phyloP scores from a whole-genome alignment of 192 early-diverging fungal genomes.

The Mycoemilia scoparia region DNA sequence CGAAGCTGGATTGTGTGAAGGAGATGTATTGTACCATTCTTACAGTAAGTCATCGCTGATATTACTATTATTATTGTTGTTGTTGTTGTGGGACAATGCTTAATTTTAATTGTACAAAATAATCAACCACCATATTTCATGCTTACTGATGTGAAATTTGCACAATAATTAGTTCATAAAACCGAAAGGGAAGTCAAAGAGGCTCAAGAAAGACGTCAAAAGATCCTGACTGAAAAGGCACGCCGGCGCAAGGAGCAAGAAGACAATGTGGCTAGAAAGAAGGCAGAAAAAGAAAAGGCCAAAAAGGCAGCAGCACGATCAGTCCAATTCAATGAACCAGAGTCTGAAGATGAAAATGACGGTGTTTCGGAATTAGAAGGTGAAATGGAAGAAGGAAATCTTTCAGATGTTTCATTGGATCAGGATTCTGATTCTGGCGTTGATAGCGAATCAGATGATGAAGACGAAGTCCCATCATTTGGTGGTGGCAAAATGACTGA shows the following conservation, averaged over 20 bases:
- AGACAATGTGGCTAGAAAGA: constrained; percentile 63
- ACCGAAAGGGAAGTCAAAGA: constrained; percentile 52
- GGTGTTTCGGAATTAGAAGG: too few species aligned
- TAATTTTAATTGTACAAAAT: neutral
- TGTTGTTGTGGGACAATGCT: neutral
- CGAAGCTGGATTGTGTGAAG: constrained; percentile 69
- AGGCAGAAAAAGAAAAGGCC: constrained; percentile 35
- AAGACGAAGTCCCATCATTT: too few species aligned
- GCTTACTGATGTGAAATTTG: constrained; percentile 7
- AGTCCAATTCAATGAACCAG: too few species aligned
- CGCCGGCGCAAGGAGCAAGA: constrained; percentile 64
- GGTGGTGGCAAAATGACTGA: too few species aligned
- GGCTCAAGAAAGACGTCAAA: constrained; percentile 36
- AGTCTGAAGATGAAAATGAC: too few species aligned
- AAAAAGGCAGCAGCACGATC: too few species aligned
- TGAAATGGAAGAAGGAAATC: too few species aligned
- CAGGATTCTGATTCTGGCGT: too few species aligned
- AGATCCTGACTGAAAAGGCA: constrained; percentile 42
- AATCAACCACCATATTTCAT: neutral
- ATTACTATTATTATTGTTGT: constrained; percentile 1
- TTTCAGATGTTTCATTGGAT: too few species aligned
- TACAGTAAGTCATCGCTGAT: too few species aligned
- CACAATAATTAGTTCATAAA: too few species aligned
- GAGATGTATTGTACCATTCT: constrained; percentile 83
- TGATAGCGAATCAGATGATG: too few species aligned